A percentile compares a stretch with the other conserved stretches of the same genome.
Evolutionary conservation across 225 moss, liverwort and hornwort species (phyloP).

Genomic region (Antitrichia curtipendula): DNA sequence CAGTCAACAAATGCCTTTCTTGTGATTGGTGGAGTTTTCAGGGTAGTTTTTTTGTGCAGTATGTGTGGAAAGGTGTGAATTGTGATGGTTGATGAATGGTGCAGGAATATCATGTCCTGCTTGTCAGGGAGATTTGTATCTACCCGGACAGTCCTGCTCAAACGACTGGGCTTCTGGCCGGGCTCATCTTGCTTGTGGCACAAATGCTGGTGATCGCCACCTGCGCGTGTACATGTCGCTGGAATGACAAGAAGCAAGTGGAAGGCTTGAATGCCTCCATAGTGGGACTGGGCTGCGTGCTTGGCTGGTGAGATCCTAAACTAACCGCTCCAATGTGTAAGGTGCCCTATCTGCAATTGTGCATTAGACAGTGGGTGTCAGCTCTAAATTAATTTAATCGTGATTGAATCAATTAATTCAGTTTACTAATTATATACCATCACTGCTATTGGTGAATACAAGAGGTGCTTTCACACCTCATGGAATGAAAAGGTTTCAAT

Average conservation of each 20-base stretch:
- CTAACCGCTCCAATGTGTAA: not conserved
- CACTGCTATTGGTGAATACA: not conserved
- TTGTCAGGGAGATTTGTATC: conserved; percentile 7
- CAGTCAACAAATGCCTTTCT: not conserved
- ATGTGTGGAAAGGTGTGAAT: not conserved
- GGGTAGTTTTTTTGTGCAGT: not conserved
- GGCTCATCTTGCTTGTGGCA: conserved; percentile 20
- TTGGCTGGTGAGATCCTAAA: conserved; percentile 13
- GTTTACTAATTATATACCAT: not conserved
- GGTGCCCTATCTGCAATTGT: not conserved
- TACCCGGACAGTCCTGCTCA: conserved; percentile 28
- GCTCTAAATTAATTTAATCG: not conserved
- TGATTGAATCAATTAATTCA: not conserved
- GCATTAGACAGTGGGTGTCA: not conserved
- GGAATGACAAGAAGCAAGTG: conserved; percentile 15
- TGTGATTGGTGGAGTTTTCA: not conserved
- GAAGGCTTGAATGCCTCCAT: conserved; percentile 9
- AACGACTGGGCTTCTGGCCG: conserved; percentile 19
- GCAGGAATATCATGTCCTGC: conserved; percentile 26
- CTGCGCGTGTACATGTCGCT: conserved; percentile 23
- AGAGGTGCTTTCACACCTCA: not conserved
- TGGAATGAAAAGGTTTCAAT: not conserved
- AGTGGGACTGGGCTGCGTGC: conserved; percentile 19
- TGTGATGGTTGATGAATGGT: not conserved
- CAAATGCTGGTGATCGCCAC: conserved; percentile 22